Conservation (phyloP, 441 rosid genomes). For the Arabidopsis lyrata region DNA sequence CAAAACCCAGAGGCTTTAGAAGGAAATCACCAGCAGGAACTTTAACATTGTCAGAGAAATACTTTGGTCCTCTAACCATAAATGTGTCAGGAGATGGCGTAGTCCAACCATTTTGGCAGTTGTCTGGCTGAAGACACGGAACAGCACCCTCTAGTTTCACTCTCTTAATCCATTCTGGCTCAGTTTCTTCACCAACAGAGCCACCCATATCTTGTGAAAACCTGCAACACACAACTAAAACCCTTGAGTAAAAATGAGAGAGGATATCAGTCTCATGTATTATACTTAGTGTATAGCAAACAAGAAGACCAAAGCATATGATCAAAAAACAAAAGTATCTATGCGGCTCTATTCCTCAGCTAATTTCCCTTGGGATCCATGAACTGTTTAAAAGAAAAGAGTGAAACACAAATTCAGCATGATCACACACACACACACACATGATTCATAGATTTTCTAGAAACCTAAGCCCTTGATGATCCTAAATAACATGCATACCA, state of each 20-base stretch:
- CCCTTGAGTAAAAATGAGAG: not conserved
- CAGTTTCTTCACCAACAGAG: constrained; percentile 46
- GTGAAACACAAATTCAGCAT: not conserved
- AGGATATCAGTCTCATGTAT: not conserved
- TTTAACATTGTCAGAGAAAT: constrained; percentile 73
- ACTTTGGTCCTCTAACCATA: constrained; percentile 89
- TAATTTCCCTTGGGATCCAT: not conserved
- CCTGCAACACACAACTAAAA: constrained; percentile 28
- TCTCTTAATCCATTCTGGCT: constrained; percentile 74
- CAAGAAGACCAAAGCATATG: constrained; percentile 11
- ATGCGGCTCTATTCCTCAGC: not conserved
- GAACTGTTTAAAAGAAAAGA: not conserved
- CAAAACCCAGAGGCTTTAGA: constrained; percentile 84
- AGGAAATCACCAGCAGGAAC: constrained; percentile 76
- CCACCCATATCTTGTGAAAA: constrained; percentile 53
- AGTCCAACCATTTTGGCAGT: constrained; percentile 81
- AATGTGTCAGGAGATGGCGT: constrained; percentile 75
- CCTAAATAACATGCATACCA: constrained; percentile 13
- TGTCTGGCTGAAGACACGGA: constrained; percentile 71
- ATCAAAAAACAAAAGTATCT: not conserved
- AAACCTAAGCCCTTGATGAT: constrained; percentile 14
- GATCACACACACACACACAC: no score
- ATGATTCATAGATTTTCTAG: not conserved
- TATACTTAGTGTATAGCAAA: not conserved
- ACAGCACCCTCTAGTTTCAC: constrained; percentile 78